Evolutionary conservation across 2,329 filamentous ascomycete genomes (phyloP), one percentile per base, ranked within the genome.

Genomic region (Cryphonectria nitschkei): DNA sequence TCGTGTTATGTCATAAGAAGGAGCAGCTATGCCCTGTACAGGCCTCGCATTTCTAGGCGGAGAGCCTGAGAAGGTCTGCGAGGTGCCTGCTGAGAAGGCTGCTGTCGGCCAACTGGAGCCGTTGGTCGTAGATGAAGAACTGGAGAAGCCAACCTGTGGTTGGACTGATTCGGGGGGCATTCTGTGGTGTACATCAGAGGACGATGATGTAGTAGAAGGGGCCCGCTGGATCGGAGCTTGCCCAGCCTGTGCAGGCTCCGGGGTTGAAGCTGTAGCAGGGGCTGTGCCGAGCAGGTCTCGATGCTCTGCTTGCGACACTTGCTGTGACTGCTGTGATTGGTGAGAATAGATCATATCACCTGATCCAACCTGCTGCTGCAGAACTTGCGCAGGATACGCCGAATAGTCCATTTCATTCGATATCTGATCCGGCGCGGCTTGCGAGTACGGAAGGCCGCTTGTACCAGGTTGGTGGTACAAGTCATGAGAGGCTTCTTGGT

Each of bases 391-490:
- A 11, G 69, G 64, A 37, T 65, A 69, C 8, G n/a, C 37, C 2
- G 61, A 65, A 37, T 73, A 73, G 26, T 73, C 67, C 46, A 62
- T 34, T 14, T 39, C 65, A 16, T 39, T 26, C 34, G 70, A 19
- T 50, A 67, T 67, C 32, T 64, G 68, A 16, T 65, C 70, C 34
- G 69, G 32, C n/a, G 67, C 60, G 16, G 61, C 60, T n/a, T 78
- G 77, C 11, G 78, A 73, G 26, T 79, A 72, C 16, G 73, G 67
- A 22, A 78, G 64, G 26, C 73, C 76, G 26, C 61, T 68, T 11
- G 78, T 74, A 13, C 74, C 69, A n/a, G 77, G 72, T 50, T 77
- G 77, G 46, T 77, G 77, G 43, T 79, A 80, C 70, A 80, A 78
- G 34, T 77, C 72, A 43, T 76, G 67, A 19, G 56, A n/a, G 14